phyloP scores from a whole-genome alignment of 495 filamentous ascomycete species.

The Aspergillus mulundensis region DNA sequence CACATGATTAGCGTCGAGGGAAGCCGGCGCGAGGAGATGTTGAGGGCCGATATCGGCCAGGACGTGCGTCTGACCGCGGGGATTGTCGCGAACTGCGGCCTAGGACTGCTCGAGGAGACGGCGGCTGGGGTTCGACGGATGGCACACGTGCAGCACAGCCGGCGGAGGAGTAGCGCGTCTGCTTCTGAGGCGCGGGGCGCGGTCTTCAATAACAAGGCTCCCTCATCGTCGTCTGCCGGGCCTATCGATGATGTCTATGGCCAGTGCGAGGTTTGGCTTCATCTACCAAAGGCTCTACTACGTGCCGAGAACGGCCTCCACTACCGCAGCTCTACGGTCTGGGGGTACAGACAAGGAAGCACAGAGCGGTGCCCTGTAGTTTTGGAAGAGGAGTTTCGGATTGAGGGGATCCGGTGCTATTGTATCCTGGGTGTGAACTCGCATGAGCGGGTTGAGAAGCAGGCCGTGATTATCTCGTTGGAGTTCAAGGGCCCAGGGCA shows the following conservation, averaged over 20 bases:
- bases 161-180: conserved; percentile 28
- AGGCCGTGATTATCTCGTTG: conserved; percentile 50
- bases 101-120: conserved; percentile 40
- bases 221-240: conserved; percentile 4
- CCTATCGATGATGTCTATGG: conserved; percentile 34
- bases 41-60: conserved; percentile 26
- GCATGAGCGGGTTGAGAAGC: conserved; percentile 55
- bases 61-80: conserved; percentile 38
- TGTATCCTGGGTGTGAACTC: conserved; percentile 55
- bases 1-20: conserved; percentile 31
- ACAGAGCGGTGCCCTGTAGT: conserved; percentile 30
- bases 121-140: conserved; percentile 40
- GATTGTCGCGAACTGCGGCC: conserved; percentile 35
- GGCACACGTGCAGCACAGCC: conserved; percentile 32
- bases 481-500: conserved; percentile 42
- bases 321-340: conserved; percentile 39
- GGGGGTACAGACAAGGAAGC: conserved; percentile 30
- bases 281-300: conserved; percentile 41
- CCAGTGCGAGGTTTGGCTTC: conserved; percentile 37
- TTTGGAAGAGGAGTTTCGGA: conserved; percentile 42
- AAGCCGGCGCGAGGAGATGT: conserved; percentile 32
- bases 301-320: conserved; percentile 39
- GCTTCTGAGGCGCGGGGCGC: conserved; percentile 7
- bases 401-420: conserved; percentile 43
- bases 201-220: conserved; percentile 4